Evolutionary conservation across 768 basidiomycete genomes (phyloP).

Genomic region (Galerina marginata): DNA sequence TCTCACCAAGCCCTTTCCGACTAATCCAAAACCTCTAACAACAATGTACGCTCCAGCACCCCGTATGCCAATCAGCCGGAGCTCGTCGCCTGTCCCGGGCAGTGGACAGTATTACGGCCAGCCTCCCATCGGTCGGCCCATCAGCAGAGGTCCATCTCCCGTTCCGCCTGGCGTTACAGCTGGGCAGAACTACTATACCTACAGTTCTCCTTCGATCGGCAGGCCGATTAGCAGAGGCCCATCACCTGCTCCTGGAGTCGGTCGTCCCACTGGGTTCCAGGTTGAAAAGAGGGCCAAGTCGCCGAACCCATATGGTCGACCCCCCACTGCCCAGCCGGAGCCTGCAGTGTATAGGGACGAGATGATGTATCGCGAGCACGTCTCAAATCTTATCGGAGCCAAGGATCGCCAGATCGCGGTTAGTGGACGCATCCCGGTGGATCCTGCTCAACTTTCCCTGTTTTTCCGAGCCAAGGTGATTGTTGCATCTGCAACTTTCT

Average conservation of each 20-base stretch:
- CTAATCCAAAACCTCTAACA: background rate
- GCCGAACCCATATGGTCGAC: slow-evolving; percentile 38
- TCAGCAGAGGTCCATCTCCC: slow-evolving; percentile 19
- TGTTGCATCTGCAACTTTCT: background rate
- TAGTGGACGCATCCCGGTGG: slow-evolving; percentile 72
- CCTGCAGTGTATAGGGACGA: slow-evolving; percentile 51
- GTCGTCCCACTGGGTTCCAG: slow-evolving; percentile 57
- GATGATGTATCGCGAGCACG: slow-evolving; percentile 55
- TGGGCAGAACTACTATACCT: slow-evolving; percentile 3
- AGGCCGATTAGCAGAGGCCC: slow-evolving; percentile 28
- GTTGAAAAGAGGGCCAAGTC: slow-evolving; percentile 59
- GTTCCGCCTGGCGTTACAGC: slow-evolving; percentile 14
- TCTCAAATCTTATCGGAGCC: slow-evolving; percentile 58
- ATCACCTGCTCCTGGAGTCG: slow-evolving; percentile 29
- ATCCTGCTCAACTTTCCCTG: slow-evolving; percentile 67
- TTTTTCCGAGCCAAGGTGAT: slow-evolving; percentile 83
- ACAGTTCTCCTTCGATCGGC: slow-evolving; percentile 17
- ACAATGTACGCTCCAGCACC: slow-evolving; percentile 16
- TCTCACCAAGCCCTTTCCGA: background rate
- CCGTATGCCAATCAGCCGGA: slow-evolving; percentile 14
- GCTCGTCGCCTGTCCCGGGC: slow-evolving; percentile 13
- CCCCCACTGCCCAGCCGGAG: slow-evolving; percentile 34
- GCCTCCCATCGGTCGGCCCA: slow-evolving; percentile 23
- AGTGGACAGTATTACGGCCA: slow-evolving; percentile 10
- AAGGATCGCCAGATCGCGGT: slow-evolving; percentile 69